Evolutionary conservation across 192 early-diverging fungal genomes (phyloP), one percentile per base, ranked within the genome.

Genomic region (Chytriomyces confervae): DNA sequence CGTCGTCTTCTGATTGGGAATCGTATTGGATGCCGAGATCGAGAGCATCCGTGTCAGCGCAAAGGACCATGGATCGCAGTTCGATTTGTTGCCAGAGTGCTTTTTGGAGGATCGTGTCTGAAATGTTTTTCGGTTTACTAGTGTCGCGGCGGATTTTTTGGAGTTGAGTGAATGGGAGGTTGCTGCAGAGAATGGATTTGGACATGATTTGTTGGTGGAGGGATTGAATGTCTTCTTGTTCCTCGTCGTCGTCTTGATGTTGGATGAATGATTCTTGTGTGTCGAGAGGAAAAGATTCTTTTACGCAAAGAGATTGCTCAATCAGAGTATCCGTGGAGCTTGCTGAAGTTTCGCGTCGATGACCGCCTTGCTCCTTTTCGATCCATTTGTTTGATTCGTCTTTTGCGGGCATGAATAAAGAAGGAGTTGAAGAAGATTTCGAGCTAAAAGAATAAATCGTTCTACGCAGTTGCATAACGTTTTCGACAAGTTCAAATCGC

Each of bases 41-140:
- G 3, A 67, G 16, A 13, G 66, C 27, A 16, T 50, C 47, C 20
- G 11, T 6, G 18, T 6, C n/a, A 29, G 79, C 9, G 7, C 5
- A 11, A 20, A 61, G 8, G 23, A 79, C 48, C 51, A 81, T 7
- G 36, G 62, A 18, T 16, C 77, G 73, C 18, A 79, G 68, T 0
- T 79, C 78, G 20, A 43, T n/a, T 51, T 79, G 78, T 24, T 75
- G 57, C 78, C 78, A 79, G 20, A 71, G 69, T 0, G 23, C 69
- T 6, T 44, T 11, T 11, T 71, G 47, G 7, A 71, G n/a, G 49
- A 44, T 50, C 7, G 11, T 18, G 53, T 11, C 50, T 36, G 63
- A 43, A 6, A 27, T 36, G 60, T 0, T 6, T n/a, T n/a, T n/a
- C n/a, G n/a, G n/a, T n/a, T n/a, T n/a, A 53, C 16, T 16, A 27